A percentile compares a stretch with the other conserved stretches of the same genome.
Conservation (phyloP, 176 grass and related monocot genomes). For the Carex kokanica region DNA sequence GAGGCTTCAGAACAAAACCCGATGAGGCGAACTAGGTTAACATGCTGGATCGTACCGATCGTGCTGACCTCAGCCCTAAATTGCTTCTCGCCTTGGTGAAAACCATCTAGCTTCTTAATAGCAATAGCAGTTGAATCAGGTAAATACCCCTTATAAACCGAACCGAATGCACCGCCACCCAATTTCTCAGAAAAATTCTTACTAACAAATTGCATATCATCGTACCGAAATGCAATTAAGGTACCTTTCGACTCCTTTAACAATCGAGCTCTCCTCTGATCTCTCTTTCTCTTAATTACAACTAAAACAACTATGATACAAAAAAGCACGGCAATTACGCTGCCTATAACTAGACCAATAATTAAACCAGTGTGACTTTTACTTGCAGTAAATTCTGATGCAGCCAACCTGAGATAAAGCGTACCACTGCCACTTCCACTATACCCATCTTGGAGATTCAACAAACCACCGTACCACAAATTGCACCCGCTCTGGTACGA, state of each 20-base stretch:
- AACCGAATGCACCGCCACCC: slow-evolving; percentile 65
- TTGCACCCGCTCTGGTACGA: slow-evolving; percentile 51
- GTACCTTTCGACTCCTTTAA: slow-evolving; percentile 43
- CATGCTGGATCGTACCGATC: slow-evolving; percentile 72
- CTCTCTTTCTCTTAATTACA: slow-evolving; percentile 36
- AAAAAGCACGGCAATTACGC: slow-evolving; percentile 30
- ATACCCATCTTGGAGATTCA: slow-evolving; percentile 53
- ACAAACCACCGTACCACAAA: slow-evolving; percentile 54
- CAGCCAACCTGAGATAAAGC: slow-evolving; percentile 68
- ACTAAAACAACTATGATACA: slow-evolving; percentile 21
- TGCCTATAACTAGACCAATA: slow-evolving; percentile 37
- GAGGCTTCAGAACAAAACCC: slow-evolving; percentile 75
- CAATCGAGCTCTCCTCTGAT: slow-evolving; percentile 37
- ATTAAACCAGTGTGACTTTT: slow-evolving; percentile 40
- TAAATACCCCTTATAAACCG: slow-evolving; percentile 62
- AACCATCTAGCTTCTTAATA: slow-evolving; percentile 68
- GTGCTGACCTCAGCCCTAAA: slow-evolving; percentile 95
- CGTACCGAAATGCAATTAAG: slow-evolving; percentile 57
- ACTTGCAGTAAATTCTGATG: slow-evolving; percentile 55
- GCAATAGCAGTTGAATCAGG: slow-evolving; percentile 60
- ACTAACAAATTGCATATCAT: slow-evolving; percentile 62
- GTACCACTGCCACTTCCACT: slow-evolving; percentile 36
- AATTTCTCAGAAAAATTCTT: slow-evolving; percentile 69
- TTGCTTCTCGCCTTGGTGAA: slow-evolving; percentile 86
- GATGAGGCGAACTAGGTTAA: slow-evolving; percentile 64